These are phyloP conservation scores for Colletotrichum paranaense DNA, from an alignment of 2,329 filamentous ascomycete genomes.

Conservation along the genomic window DNA sequence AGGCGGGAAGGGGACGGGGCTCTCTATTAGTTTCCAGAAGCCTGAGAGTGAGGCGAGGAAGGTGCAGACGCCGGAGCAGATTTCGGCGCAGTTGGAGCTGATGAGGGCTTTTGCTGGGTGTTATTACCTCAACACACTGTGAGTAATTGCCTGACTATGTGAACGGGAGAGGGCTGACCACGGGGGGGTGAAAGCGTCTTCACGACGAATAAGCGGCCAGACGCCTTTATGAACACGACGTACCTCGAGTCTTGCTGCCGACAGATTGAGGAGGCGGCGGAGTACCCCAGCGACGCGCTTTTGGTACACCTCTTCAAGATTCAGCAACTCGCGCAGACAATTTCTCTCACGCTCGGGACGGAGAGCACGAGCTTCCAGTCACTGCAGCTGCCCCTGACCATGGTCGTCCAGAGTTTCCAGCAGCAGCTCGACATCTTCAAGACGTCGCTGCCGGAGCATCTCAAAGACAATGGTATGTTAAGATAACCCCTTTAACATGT, in stretches of 20 bases:
- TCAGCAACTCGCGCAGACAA: conserved; percentile 61
- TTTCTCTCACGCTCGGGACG: conserved; percentile 52
- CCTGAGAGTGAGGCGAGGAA: not conserved
- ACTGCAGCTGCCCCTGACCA: conserved; percentile 52
- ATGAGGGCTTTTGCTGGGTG: conserved; percentile 61
- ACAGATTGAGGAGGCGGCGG: conserved; percentile 53
- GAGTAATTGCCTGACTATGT: not conserved
- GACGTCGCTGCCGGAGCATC: conserved; percentile 47
- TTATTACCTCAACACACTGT: conserved; percentile 63
- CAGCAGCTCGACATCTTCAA: conserved; percentile 55
- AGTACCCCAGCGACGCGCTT: conserved; percentile 56
- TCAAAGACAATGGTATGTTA: conserved; percentile 47
- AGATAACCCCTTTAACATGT: too few species aligned
- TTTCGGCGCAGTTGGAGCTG: conserved; percentile 49
- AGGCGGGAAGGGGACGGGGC: conserved; percentile 28
- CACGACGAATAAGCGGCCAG: conserved; percentile 58
- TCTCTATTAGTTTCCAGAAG: conserved; percentile 15
- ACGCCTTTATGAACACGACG: conserved; percentile 59
- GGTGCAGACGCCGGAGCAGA: conserved; percentile 38
- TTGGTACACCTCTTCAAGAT: conserved; percentile 58
- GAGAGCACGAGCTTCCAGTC: conserved; percentile 40
- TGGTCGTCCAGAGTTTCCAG: conserved; percentile 56
- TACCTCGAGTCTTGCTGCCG: conserved; percentile 56
- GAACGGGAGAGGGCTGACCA: not conserved
- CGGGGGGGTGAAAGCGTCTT: conserved; percentile 46